These are phyloP conservation scores for Hippophae gyantsensis DNA, from an alignment of 306 rosid species.

Conservation along the genomic window DNA sequence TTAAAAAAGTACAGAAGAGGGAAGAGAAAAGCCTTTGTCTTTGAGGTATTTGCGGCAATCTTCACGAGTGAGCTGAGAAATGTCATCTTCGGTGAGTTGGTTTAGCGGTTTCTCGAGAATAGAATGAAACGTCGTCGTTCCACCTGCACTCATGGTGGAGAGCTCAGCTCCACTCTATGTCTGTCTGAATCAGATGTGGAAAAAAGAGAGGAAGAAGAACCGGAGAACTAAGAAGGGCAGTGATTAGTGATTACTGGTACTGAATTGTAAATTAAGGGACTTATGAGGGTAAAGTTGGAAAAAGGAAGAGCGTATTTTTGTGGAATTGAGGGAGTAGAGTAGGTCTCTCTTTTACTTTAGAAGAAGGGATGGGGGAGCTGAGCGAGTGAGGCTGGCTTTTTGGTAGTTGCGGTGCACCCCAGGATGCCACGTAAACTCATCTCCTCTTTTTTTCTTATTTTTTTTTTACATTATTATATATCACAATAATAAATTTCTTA, in stretches of 20 bases:
- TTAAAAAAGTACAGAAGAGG: neutral
- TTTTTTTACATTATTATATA: no score
- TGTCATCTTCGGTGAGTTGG: conserved; percentile 96
- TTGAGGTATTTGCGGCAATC: conserved; percentile 94
- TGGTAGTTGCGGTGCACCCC: conserved; percentile 68
- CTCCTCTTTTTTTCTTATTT: conserved; percentile 3
- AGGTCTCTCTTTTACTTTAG: conserved; percentile 13
- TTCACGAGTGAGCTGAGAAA: conserved; percentile 98
- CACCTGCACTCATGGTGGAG: conserved; percentile 52
- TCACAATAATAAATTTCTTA: no score
- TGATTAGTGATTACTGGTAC: neutral
- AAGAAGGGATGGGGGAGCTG: no score
- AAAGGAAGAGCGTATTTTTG: neutral
- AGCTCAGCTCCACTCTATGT: conserved; percentile 2
- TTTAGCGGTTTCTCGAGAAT: conserved; percentile 84
- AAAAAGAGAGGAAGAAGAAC: neutral
- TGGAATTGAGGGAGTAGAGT: neutral
- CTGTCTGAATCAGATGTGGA: neutral
- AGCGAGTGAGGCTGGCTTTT: conserved; percentile 27
- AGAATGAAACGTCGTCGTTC: conserved; percentile 54
- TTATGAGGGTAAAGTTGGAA: conserved; percentile 10
- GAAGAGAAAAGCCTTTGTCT: conserved; percentile 58
- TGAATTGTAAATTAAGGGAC: conserved; percentile 6
- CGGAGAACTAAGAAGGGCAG: neutral
- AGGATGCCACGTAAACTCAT: conserved; percentile 74